Evolutionary conservation across 2,329 filamentous ascomycete genomes (phyloP), one percentile per base, ranked within the genome.

Genomic region (Aureobasidium sp.): DNA sequence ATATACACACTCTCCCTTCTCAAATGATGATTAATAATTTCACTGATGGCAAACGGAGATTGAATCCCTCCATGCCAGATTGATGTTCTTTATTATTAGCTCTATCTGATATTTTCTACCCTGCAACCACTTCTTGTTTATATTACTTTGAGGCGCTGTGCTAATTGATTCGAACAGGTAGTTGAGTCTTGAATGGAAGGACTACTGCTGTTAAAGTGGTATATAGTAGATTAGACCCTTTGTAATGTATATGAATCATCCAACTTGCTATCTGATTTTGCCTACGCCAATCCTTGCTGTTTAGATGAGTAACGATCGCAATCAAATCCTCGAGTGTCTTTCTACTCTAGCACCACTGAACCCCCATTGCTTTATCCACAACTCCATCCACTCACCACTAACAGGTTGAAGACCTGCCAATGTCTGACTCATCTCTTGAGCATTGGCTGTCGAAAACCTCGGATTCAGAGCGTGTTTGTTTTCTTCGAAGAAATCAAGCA

Each of bases 41-140:
- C 35, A 53, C 52, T 54, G 52, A 54, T 53, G 52, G 52, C 52
- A 42, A 54, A 29, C 37, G 52, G 52, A 54, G 52, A 54, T 54
- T 54, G 52, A 54, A 54, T 54, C 52, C 52, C 52, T 54, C 52
- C 52, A 42, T 54, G 52, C 27, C 52, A 42, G 37, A 15, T 31
- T 40, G 52, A 54, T 54, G 24, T 44, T 44, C 44, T 42, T 22
- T 54, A 44, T 54, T 54, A 54, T 54, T 54, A 54, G 52, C 52
- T 54, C 52, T 54, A 54, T 54, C 52, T 54, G 52, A 54, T 11
- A 29, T 19, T n/a, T 53, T 12, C 14, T 15, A n/a, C 12, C 1
- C 22, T n/a, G 12, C 35, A 54, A 19, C 17, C 15, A 27, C 17
- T 31, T 15, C 9, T 19, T 22, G 5, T 53, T 39, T 2, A 53